Conservation (phyloP, 176 grass and related monocot species). For the Oryza rufipogon region DNA sequence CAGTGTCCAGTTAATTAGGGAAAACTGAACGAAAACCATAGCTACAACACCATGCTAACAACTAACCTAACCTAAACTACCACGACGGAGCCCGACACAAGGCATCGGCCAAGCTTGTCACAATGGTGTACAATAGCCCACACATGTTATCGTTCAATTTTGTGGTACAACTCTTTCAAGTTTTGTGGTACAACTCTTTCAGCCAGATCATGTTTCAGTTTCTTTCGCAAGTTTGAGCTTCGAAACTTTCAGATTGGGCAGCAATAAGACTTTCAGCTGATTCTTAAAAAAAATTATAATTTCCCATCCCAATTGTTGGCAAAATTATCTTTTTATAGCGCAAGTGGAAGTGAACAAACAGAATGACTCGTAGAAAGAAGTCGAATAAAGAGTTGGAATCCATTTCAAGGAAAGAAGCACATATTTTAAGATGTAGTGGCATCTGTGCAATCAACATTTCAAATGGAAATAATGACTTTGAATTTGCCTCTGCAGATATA, state of each 20-base stretch:
- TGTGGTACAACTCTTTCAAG: background rate
- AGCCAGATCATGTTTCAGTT: background rate
- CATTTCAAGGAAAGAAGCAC: no score
- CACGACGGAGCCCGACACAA: no score
- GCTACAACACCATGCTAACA: no score
- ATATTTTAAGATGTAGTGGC: background rate
- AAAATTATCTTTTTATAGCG: background rate
- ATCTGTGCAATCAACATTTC: background rate
- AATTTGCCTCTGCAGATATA: background rate
- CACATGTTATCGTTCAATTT: no score
- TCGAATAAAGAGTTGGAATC: background rate
- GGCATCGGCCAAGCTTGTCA: no score
- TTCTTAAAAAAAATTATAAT: background rate
- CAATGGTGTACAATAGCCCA: no score
- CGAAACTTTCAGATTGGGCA: background rate
- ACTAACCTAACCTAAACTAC: no score
- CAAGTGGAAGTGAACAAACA: background rate
- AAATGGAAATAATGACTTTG: background rate
- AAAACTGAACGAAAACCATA: no score
- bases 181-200: background rate
- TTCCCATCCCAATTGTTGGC: background rate
- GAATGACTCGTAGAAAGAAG: background rate
- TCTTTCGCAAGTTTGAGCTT: background rate
- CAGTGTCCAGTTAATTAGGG: no score
- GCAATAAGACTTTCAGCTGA: background rate